Percentiles rank a stretch among this genome's conserved stretches.
Conservation (phyloP, 495 filamentous ascomycete genomes). For the Trichoderma erinaceum region DNA sequence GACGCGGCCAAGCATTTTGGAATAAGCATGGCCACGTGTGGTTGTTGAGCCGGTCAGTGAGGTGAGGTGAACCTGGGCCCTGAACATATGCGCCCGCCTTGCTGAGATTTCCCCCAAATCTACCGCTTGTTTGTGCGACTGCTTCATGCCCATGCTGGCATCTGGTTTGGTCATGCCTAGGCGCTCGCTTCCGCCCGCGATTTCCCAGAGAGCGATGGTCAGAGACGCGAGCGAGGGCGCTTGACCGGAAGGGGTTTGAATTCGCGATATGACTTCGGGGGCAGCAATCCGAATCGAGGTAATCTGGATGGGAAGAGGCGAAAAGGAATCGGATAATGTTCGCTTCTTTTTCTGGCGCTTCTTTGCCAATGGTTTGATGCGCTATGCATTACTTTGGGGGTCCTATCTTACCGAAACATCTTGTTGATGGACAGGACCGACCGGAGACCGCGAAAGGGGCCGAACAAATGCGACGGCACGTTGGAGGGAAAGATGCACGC, state of each 20-base stretch:
- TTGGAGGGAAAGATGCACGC: not conserved
- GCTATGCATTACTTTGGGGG: not conserved
- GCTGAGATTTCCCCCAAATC: not conserved
- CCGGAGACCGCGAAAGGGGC: not conserved
- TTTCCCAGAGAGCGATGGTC: not conserved
- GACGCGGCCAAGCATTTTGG: not conserved
- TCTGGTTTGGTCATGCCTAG: conserved; percentile 4
- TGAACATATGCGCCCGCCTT: not conserved
- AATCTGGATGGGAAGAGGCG: not conserved
- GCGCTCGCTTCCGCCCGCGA: conserved; percentile 13
- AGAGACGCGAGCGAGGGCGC: not conserved
- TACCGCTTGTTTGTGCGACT: too few species aligned
- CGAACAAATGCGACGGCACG: not conserved
- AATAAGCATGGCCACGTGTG: conserved; percentile 4
- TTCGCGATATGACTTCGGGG: conserved; percentile 4
- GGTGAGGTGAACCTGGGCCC: not conserved
- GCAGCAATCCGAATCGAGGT: not conserved
- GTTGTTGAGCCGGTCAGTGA: not conserved
- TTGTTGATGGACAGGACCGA: conserved; percentile 6
- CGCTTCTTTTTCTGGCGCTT: too few species aligned
- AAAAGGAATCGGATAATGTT: not conserved
- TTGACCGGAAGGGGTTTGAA: conserved; percentile 1
- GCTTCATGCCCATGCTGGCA: not conserved
- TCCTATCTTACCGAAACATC: conserved; percentile 7
- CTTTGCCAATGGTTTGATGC: not conserved